Conservation (phyloP, 139 green algal species). For the Chlorella sp. region DNA sequence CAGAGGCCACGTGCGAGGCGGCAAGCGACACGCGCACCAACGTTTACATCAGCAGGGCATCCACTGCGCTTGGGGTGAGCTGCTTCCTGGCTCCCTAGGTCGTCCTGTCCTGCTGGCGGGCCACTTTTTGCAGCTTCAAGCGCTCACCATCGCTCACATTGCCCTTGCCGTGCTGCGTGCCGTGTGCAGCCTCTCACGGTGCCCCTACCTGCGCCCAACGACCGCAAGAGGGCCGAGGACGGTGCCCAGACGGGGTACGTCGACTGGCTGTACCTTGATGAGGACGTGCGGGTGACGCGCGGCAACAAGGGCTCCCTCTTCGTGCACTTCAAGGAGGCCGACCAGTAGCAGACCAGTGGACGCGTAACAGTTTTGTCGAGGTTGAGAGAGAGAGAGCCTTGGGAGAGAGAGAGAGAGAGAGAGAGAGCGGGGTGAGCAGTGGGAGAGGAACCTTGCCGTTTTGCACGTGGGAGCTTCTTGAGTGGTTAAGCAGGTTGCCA, state of each 20-base stretch:
- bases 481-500: too few species aligned
- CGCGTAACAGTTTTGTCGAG: too few species aligned
- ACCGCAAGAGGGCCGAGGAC: neutral
- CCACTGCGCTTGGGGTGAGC: too few species aligned
- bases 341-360: too few species aligned
- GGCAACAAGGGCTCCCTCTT: slow-evolving; percentile 65
- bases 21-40: neutral
- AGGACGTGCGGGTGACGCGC: slow-evolving; percentile 49
- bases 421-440: too few species aligned
- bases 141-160: too few species aligned
- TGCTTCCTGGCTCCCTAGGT: too few species aligned
- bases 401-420: neutral
- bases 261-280: slow-evolving; percentile 69
- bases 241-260: slow-evolving; percentile 36
- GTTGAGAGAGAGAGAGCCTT: neutral
- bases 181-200: neutral
- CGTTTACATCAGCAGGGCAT: neutral
- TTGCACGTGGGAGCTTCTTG: too few species aligned
- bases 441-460: too few species aligned
- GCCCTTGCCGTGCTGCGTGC: too few species aligned
- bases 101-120: too few species aligned
- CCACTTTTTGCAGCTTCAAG: too few species aligned
- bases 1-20: neutral
- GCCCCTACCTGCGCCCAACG: neutral
- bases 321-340: slow-evolving; percentile 25